phyloP scores from a whole-genome alignment of 1,284 basidiomycete genomes.

The Ganoderma lingzhi region DNA sequence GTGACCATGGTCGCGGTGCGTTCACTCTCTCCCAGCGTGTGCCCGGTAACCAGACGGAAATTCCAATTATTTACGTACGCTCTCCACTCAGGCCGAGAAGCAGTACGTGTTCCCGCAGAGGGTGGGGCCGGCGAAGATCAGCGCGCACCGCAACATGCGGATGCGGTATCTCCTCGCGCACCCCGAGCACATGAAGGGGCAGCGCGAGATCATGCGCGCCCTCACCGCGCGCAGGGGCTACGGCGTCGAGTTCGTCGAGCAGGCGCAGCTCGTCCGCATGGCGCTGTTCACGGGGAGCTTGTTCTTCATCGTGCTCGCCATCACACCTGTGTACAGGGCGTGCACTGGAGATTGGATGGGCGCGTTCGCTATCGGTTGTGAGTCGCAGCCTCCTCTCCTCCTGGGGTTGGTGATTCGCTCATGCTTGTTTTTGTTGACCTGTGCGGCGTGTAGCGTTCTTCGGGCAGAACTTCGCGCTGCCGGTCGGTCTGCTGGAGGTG shows the following conservation, averaged over 20 bases:
- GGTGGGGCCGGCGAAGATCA: conserved; percentile 29
- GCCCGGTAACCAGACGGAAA: no score
- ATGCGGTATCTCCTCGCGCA: conserved; percentile 34
- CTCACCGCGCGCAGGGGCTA: conserved; percentile 30
- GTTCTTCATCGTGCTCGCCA: not conserved
- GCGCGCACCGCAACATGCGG: conserved; percentile 28
- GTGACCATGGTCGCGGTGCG: conserved; percentile 31
- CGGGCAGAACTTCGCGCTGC: not conserved
- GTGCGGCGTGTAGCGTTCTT: not conserved
- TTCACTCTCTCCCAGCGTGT: not conserved
- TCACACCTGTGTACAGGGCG: not conserved
- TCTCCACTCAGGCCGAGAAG: conserved; percentile 27
- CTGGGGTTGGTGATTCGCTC: not conserved
- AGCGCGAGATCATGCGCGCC: conserved; percentile 35
- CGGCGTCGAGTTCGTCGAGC: conserved; percentile 25
- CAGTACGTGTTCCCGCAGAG: conserved; percentile 32
- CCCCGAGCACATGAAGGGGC: conserved; percentile 30
- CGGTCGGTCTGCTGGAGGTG: not conserved
- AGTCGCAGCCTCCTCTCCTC: not conserved
- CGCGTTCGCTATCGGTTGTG: not conserved
- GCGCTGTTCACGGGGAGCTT: not conserved
- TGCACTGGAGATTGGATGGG: conserved; percentile 1
- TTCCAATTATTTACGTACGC: not conserved
- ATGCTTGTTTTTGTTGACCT: not conserved
- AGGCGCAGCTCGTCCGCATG: not conserved